These are phyloP conservation scores for Picea abies DNA, from an alignment of 83 land plant species.

Conservation along the genomic window DNA sequence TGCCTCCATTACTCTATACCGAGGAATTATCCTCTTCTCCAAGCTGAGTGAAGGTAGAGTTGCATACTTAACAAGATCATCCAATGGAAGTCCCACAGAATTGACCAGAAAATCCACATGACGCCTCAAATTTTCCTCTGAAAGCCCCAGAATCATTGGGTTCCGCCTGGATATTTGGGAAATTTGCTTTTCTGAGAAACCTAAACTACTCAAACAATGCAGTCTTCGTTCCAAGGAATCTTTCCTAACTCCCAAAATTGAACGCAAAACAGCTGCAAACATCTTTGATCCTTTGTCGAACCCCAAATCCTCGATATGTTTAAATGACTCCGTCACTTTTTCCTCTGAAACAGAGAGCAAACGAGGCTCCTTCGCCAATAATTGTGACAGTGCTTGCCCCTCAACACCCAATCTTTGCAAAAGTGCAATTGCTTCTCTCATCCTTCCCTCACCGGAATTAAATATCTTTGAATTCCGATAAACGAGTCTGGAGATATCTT, in stretches of 20 bases:
- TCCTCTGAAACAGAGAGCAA: too few species aligned
- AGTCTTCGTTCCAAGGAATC: neutral
- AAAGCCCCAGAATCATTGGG: neutral
- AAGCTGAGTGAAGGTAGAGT: too few species aligned
- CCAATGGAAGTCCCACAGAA: neutral
- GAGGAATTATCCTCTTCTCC: too few species aligned
- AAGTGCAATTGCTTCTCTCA: too few species aligned
- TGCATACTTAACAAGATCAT: too few species aligned
- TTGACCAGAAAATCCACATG: conserved; percentile 25
- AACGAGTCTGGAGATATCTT: neutral
- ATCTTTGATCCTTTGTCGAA: neutral
- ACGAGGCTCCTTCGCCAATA: too few species aligned
- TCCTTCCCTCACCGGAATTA: too few species aligned
- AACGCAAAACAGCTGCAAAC: neutral
- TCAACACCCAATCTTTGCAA: too few species aligned
- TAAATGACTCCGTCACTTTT: too few species aligned
- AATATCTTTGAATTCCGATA: too few species aligned
- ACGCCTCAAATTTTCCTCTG: conserved; percentile 16
- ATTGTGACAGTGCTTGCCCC: too few species aligned
- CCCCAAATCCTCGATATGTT: neutral
- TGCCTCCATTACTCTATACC: too few species aligned
- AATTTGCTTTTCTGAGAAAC: neutral
- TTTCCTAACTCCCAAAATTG: neutral
- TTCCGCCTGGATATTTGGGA: neutral
- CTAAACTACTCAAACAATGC: neutral